Evolutionary conservation across 805 yeast genomes (phyloP).

Genomic region (Teunomyces cretensis): DNA sequence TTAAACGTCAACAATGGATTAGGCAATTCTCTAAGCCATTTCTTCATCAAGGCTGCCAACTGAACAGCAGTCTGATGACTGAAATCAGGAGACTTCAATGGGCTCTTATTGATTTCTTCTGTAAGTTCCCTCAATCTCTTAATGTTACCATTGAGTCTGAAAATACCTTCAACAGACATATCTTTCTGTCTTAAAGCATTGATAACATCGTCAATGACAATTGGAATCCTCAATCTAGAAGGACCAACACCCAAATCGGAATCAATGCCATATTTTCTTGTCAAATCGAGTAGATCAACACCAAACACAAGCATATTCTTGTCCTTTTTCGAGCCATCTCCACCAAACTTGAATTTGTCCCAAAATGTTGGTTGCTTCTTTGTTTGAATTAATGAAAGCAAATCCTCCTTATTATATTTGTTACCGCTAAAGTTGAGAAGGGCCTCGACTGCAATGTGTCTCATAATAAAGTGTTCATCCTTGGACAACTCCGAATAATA

Average conservation of each 20-base stretch:
- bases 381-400: constrained; percentile 41
- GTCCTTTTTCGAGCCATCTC: constrained; percentile 22
- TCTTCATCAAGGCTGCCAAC: constrained; percentile 87
- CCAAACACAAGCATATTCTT: constrained; percentile 63
- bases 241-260: constrained; percentile 86
- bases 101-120: constrained; percentile 69
- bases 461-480: constrained; percentile 56
- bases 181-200: constrained; percentile 85
- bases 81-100: constrained; percentile 69
- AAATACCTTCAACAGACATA: constrained; percentile 93
- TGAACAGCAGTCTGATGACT: constrained; percentile 83
- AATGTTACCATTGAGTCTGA: constrained; percentile 94
- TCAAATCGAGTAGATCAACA: constrained; percentile 65
- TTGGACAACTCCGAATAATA: constrained; percentile 66
- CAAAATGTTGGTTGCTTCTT: constrained; percentile 49
- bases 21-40: constrained; percentile 89
- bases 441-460: constrained; percentile 60
- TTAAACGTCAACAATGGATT: constrained; percentile 80
- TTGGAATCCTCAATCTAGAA: constrained; percentile 73
- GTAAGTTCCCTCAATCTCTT: constrained; percentile 72
- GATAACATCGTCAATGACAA: constrained; percentile 81
- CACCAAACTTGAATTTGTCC: constrained; percentile 50
- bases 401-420: constrained; percentile 31
- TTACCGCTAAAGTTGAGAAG: constrained; percentile 32
- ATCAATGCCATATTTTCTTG: constrained; percentile 74